Conservation (phyloP, 371 early-diverging fungal genomes). For the Apophysomyces elegans region DNA sequence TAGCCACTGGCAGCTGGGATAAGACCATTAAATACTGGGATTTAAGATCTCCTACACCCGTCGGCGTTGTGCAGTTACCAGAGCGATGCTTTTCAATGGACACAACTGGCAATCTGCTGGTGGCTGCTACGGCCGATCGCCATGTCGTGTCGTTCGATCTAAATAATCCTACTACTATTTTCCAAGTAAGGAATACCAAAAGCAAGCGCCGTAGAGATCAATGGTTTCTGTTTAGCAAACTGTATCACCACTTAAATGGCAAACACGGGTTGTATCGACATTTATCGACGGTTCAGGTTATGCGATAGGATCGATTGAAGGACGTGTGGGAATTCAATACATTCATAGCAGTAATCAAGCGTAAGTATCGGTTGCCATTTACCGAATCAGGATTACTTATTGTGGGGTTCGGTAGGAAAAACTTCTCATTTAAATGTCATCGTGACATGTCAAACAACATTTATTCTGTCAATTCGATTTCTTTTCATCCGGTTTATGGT, state of each 20-base stretch:
- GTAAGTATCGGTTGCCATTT: slow-evolving; percentile 41
- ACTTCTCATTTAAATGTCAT: slow-evolving; percentile 96
- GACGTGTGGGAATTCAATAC: slow-evolving; percentile 92
- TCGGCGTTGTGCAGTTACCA: slow-evolving; percentile 68
- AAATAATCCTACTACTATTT: slow-evolving; percentile 69
- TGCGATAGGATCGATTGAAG: slow-evolving; percentile 92
- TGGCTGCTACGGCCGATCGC: slow-evolving; percentile 83
- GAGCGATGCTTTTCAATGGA: slow-evolving; percentile 92
- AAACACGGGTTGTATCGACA: slow-evolving; percentile 81
- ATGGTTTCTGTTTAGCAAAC: slow-evolving; percentile 40
- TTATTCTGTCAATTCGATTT: slow-evolving; percentile 82
- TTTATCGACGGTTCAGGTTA: slow-evolving; percentile 83
- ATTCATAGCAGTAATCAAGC: slow-evolving; percentile 78
- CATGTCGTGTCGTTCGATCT: slow-evolving; percentile 75
- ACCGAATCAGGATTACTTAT: too few species aligned
- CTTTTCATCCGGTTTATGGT: slow-evolving; percentile 86
- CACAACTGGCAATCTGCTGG: slow-evolving; percentile 67
- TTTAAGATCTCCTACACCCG: slow-evolving; percentile 69
- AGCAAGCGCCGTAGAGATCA: not conserved
- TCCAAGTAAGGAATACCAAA: slow-evolving; percentile 44
- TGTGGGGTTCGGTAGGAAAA: slow-evolving; percentile 46
- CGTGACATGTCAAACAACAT: slow-evolving; percentile 77
- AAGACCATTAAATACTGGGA: slow-evolving; percentile 93
- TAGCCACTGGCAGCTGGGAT: slow-evolving; percentile 96
- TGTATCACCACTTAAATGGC: slow-evolving; percentile 86